Evolutionary conservation across 306 rosid genomes (phyloP).

Genomic region (Cicer cuneatum): DNA sequence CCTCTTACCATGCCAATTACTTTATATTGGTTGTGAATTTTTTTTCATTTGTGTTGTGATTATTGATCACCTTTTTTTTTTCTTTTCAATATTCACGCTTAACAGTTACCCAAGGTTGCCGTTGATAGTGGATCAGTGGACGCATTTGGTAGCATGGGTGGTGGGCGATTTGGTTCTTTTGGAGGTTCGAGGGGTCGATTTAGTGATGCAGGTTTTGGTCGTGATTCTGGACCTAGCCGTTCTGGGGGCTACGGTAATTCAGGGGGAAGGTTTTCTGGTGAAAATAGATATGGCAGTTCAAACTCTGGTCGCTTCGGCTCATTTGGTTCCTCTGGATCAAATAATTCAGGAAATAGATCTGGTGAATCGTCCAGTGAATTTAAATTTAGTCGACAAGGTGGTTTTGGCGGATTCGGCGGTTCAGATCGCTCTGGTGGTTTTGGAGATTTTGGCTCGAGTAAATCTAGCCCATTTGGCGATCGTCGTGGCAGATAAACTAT

Average conservation of each 20-base stretch:
- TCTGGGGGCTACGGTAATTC: conserved; percentile 53
- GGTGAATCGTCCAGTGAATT: conserved; percentile 49
- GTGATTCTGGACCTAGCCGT: conserved; percentile 37
- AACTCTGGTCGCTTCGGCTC: conserved; percentile 58
- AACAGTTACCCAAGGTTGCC: conserved; percentile 79
- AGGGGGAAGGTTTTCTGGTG: conserved; percentile 49
- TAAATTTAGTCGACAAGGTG: conserved; percentile 42
- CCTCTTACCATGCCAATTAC: conserved; percentile 8
- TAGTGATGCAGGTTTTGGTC: conserved; percentile 48
- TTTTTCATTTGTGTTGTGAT: conserved; percentile 28
- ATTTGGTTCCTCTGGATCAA: conserved; percentile 52
- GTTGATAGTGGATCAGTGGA: conserved; percentile 60
- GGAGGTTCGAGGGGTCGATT: conserved; percentile 52
- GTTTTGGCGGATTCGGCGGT: conserved; percentile 43
- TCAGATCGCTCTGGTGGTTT: conserved; percentile 49
- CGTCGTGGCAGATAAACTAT: conserved; percentile 46
- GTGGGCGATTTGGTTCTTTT: conserved; percentile 56
- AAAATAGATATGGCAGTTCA: conserved; percentile 49
- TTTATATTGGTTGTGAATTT: background rate
- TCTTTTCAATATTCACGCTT: conserved; percentile 37
- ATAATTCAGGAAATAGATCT: conserved; percentile 54
- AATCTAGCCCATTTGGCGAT: conserved; percentile 42
- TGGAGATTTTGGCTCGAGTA: conserved; percentile 50
- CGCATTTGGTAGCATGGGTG: conserved; percentile 58
- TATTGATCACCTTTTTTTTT: conserved; percentile 34